These are phyloP conservation scores for Colletotrichum graminicola DNA, from an alignment of 2,329 filamentous ascomycete species.

Conservation along the genomic window DNA sequence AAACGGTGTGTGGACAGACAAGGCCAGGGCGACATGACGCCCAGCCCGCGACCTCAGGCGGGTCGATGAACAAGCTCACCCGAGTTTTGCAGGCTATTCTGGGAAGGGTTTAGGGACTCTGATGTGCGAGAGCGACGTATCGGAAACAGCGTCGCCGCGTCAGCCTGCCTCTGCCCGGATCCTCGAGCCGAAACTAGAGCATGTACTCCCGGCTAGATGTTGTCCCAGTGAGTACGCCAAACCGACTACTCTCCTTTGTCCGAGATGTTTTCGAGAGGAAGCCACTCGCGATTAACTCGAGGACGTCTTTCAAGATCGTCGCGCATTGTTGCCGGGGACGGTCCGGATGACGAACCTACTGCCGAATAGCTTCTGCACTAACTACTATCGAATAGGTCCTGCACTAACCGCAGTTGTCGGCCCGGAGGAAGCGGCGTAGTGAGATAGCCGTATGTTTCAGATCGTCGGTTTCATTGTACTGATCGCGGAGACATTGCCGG, in stretches of 20 bases:
- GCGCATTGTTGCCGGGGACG: background rate
- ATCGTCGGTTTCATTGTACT: background rate
- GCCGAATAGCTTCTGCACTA: background rate
- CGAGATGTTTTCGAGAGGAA: background rate
- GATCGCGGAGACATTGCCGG: slow-evolving; percentile 8
- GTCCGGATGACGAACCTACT: background rate
- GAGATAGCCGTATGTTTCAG: background rate
- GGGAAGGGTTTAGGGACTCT: background rate
- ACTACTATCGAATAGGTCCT: background rate
- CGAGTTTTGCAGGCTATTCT: background rate
- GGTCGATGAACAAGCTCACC: background rate
- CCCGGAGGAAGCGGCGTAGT: background rate
- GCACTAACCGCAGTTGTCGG: background rate
- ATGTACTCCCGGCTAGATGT: background rate
- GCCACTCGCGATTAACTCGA: background rate
- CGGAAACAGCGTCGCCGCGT: slow-evolving; percentile 27
- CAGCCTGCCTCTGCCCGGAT: background rate
- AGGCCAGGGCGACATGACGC: background rate
- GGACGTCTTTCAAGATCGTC: background rate
- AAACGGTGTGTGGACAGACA: slow-evolving; percentile 8
- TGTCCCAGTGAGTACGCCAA: slow-evolving; percentile 3
- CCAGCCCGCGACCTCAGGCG: background rate
- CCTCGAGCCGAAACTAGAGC: background rate
- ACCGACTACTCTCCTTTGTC: background rate
- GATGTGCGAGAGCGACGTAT: slow-evolving; percentile 9